Evolutionary conservation across 768 basidiomycete species (phyloP).

Genomic region (Gloeopeniophorella convolvens): DNA sequence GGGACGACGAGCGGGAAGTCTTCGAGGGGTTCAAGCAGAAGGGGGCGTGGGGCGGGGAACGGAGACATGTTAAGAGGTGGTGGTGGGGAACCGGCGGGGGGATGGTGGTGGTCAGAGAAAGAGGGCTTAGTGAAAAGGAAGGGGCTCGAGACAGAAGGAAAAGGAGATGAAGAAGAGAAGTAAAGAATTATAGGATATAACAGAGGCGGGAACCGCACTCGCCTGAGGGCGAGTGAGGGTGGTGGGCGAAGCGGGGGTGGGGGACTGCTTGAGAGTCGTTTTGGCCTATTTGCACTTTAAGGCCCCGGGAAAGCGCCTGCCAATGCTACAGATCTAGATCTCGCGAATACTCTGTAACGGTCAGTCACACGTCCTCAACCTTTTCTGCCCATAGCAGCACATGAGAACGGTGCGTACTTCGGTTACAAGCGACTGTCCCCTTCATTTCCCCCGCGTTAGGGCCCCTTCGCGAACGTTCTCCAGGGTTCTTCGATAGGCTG

Average conservation of each 20-base stretch:
- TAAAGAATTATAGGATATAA: conserved; percentile 14
- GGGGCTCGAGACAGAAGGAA: conserved; percentile 16
- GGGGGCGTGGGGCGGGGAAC: neutral
- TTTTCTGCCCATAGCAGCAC: neutral
- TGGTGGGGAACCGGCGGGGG: neutral
- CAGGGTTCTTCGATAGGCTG: neutral
- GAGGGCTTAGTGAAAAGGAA: conserved; percentile 16
- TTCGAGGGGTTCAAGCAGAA: conserved; percentile 18
- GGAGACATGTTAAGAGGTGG: conserved; percentile 6
- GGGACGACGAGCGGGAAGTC: conserved; percentile 17
- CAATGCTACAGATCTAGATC: conserved; percentile 1
- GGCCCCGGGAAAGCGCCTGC: conserved; percentile 1
- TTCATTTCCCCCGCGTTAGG: neutral
- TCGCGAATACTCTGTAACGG: conserved; percentile 9
- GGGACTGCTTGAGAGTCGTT: conserved; percentile 1
- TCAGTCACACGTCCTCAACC: conserved; percentile 7
- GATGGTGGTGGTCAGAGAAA: conserved; percentile 5
- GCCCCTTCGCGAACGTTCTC: conserved; percentile 9
- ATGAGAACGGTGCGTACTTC: conserved; percentile 3
- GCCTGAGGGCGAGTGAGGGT: conserved; percentile 14
- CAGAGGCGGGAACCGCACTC: conserved; percentile 13
- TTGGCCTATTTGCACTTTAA: conserved; percentile 5
- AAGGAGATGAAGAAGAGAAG: conserved; percentile 13
- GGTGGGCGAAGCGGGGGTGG: conserved; percentile 7
- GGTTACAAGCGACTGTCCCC: neutral